A percentile compares a stretch with the other conserved stretches of the same genome.
Conservation (phyloP, 768 basidiomycete genomes). For the Trametes meyenii region DNA sequence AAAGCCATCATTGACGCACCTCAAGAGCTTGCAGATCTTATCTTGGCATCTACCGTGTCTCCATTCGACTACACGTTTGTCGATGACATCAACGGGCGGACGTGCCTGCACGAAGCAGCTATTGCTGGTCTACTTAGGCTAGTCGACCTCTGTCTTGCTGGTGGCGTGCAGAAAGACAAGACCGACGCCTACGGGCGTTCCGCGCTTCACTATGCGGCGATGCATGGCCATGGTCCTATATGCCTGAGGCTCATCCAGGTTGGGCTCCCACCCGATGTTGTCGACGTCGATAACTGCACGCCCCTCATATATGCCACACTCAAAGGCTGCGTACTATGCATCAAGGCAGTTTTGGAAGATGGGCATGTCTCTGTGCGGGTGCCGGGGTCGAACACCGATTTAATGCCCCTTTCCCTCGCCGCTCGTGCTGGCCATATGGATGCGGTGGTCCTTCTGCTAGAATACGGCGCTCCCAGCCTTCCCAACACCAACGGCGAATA, state of each 20-base stretch:
- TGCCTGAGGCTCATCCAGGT: conserved; percentile 77
- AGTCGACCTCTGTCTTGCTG: conserved; percentile 78
- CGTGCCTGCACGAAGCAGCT: conserved; percentile 91
- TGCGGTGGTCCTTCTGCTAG: conserved; percentile 76
- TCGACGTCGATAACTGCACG: conserved; percentile 93
- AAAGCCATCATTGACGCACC: conserved; percentile 85
- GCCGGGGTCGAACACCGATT: conserved; percentile 59
- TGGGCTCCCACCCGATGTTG: conserved; percentile 61
- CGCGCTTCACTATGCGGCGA: conserved; percentile 93
- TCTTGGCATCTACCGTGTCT: conserved; percentile 62
- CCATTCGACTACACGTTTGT: conserved; percentile 90
- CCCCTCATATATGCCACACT: conserved; percentile 94
- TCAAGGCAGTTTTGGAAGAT: conserved; percentile 77
- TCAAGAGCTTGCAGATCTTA: conserved; percentile 69
- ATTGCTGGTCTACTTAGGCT: conserved; percentile 80
- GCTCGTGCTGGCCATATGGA: conserved; percentile 88
- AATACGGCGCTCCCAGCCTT: conserved; percentile 74
- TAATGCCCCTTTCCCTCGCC: conserved; percentile 88
- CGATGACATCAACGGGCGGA: conserved; percentile 96
- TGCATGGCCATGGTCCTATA: conserved; percentile 82
- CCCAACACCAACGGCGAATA: conserved; percentile 97
- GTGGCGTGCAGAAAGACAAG: conserved; percentile 69
- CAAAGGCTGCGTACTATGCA: conserved; percentile 80
- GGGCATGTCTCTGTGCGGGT: conserved; percentile 68
- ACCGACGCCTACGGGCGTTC: conserved; percentile 91